phyloP scores from a whole-genome alignment of 2,329 filamentous ascomycete species.

The Ilyonectria robusta region DNA sequence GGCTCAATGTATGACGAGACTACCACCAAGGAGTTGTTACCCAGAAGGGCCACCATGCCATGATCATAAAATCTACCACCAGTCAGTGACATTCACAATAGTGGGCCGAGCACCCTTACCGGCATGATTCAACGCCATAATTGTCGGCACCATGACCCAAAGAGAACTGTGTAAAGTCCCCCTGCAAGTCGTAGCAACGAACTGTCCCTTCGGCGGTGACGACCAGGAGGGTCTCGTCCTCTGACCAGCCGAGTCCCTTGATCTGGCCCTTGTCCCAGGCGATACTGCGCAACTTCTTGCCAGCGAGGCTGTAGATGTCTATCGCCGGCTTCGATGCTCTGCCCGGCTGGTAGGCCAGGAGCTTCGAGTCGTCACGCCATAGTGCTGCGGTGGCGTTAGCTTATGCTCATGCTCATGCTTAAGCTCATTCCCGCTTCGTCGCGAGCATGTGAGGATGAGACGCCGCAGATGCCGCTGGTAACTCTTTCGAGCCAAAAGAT shows the following conservation, averaged over 20 bases:
- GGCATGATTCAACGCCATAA: conserved; percentile 87
- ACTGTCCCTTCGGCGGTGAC: conserved; percentile 92
- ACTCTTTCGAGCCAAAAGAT: background rate
- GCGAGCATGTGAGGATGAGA: background rate
- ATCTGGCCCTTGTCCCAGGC: conserved; percentile 93
- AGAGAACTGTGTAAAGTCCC: conserved; percentile 95
- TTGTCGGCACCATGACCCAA: conserved; percentile 92
- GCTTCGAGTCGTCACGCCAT: conserved; percentile 88
- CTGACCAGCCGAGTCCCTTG: conserved; percentile 93
- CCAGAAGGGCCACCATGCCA: conserved; percentile 93
- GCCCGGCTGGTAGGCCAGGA: conserved; percentile 82
- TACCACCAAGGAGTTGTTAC: conserved; percentile 87
- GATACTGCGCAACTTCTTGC: conserved; percentile 87
- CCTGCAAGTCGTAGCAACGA: conserved; percentile 91
- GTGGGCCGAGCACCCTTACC: conserved; percentile 52
- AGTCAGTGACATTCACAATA: conserved; percentile 30
- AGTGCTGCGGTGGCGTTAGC: conserved; percentile 71
- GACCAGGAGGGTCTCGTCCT: conserved; percentile 91
- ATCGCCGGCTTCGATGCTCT: conserved; percentile 85
- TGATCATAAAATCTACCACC: conserved; percentile 80
- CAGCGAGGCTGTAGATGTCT: conserved; percentile 94
- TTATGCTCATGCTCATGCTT: background rate
- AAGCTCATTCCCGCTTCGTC: background rate
- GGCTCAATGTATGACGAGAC: conserved; percentile 95
- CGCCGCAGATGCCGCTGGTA: background rate